Conservation (phyloP, 495 filamentous ascomycete genomes). For the Melanomma pulvis-pyrius region DNA sequence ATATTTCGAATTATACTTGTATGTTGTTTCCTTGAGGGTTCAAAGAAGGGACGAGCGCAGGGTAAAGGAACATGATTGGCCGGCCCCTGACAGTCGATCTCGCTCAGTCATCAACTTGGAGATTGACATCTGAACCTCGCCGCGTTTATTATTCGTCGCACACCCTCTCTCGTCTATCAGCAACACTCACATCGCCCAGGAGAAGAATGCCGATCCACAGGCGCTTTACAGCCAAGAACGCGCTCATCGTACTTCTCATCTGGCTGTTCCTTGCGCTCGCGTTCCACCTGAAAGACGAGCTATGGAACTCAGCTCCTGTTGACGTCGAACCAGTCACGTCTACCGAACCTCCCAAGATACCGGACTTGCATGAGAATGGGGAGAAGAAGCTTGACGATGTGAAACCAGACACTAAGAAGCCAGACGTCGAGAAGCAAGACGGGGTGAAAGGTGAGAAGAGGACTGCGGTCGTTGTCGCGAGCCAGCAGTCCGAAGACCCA, state of each 20-base stretch:
- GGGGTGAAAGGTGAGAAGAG: not conserved
- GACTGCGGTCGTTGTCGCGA: conserved; percentile 37
- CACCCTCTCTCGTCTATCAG: not conserved
- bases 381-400: not conserved
- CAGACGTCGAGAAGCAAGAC: not conserved
- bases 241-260: conserved; percentile 19
- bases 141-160: no score
- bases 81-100: no score
- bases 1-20: no score
- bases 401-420: not conserved
- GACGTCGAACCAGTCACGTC: not conserved
- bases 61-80: no score
- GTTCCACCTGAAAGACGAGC: conserved; percentile 31
- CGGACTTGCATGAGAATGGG: not conserved
- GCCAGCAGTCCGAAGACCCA: conserved; percentile 29
- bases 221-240: conserved; percentile 20
- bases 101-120: no score
- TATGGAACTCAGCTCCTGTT: conserved; percentile 8
- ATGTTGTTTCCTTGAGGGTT: no score
- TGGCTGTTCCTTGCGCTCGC: conserved; percentile 23
- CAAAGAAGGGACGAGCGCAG: no score
- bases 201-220: conserved; percentile 17
- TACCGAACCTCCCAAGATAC: not conserved
- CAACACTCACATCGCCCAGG: not conserved
- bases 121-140: no score